A percentile compares a stretch with the other conserved stretches of the same genome.
These are phyloP conservation scores for Rosellinia necatrix DNA, from an alignment of 2,329 filamentous ascomycete genomes.

Conservation along the genomic window DNA sequence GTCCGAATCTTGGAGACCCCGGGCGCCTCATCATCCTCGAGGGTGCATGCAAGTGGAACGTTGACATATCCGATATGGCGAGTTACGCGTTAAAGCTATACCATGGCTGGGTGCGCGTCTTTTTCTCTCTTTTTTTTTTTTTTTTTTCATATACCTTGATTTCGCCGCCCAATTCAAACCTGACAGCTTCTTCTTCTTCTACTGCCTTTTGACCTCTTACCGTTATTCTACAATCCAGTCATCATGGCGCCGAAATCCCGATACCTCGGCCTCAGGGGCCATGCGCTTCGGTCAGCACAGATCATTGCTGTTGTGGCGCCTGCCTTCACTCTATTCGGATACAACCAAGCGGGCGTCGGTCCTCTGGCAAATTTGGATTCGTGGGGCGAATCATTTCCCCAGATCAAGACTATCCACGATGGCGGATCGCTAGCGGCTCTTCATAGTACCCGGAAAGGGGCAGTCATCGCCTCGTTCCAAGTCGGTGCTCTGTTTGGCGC, in stretches of 20 bases:
- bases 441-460: conserved; percentile 45
- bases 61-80: no score
- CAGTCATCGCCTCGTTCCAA: conserved; percentile 45
- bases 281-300: conserved; percentile 33
- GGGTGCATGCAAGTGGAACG: no score
- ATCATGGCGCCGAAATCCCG: neutral
- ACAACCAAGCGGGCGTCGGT: conserved; percentile 48
- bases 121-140: no score
- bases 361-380: conserved; percentile 44
- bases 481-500: conserved; percentile 45
- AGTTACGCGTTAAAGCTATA: no score
- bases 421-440: conserved; percentile 37
- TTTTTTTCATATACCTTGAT: no score
- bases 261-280: conserved; percentile 5
- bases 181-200: neutral
- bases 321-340: conserved; percentile 49
- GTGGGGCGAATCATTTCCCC: conserved; percentile 45
- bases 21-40: no score
- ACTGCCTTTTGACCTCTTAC: neutral
- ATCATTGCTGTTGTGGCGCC: conserved; percentile 50
- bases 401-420: conserved; percentile 46
- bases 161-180: no score
- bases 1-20: no score
- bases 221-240: neutral
- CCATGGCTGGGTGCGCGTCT: no score